phyloP scores from a whole-genome alignment of 2,329 filamentous ascomycete genomes.

The Lithohypha guttulata region DNA sequence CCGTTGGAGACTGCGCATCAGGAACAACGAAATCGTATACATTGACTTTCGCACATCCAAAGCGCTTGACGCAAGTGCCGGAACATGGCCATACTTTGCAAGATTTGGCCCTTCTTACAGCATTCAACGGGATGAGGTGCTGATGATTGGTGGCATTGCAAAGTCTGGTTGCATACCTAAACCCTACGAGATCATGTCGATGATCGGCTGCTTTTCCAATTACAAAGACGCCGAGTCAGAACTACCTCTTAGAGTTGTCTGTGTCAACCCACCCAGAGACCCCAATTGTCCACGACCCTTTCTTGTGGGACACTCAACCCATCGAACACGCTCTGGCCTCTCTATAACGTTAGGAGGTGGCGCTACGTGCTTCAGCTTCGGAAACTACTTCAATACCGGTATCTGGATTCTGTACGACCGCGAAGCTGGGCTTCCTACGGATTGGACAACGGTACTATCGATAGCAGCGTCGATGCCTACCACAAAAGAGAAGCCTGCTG shows the following conservation, averaged over 20 bases:
- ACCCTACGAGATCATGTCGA: conserved; percentile 44
- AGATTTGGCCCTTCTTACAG: conserved; percentile 45
- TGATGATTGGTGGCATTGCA: conserved; percentile 45
- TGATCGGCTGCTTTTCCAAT: conserved; percentile 23
- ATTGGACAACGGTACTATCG: conserved; percentile 26
- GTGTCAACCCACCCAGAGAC: conserved; percentile 22
- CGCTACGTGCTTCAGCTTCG: conserved; percentile 83
- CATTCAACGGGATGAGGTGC: conserved; percentile 33
- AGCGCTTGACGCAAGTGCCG: conserved; percentile 19
- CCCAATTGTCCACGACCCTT: conserved; percentile 48
- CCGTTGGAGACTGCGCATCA: conserved; percentile 48
- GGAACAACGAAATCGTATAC: conserved; percentile 27
- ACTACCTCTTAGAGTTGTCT: conserved; percentile 22
- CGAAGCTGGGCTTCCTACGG: conserved; percentile 21
- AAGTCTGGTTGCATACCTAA: conserved; percentile 28
- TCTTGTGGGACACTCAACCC: conserved; percentile 56
- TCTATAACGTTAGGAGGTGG: conserved; percentile 65
- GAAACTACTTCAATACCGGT: conserved; percentile 67
- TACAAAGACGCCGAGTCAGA: conserved; percentile 19
- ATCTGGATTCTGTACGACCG: conserved; percentile 38
- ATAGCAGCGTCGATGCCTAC: conserved; percentile 11
- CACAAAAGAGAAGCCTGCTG: conserved; percentile 9
- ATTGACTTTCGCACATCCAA: conserved; percentile 19
- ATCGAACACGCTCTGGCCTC: conserved; percentile 36
- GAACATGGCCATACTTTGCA: conserved; percentile 26